A percentile compares a stretch with the other conserved stretches of the same genome.
These are phyloP conservation scores for Phytophthora pinifolia DNA, from an alignment of 352 stramenopile species.

Conservation along the genomic window DNA sequence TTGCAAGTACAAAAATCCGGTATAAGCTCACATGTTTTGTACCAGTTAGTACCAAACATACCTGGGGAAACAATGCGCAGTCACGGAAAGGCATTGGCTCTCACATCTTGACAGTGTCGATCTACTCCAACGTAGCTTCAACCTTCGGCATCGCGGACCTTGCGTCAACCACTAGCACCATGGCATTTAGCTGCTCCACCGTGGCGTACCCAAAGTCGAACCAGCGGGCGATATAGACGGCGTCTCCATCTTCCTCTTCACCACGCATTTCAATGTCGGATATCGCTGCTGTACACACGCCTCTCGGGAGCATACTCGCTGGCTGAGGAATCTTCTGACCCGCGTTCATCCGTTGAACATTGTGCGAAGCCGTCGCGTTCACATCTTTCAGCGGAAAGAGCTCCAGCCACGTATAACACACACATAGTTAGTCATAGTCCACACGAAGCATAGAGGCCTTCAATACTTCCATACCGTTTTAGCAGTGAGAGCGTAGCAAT, in stretches of 20 bases:
- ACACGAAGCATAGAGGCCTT: no score
- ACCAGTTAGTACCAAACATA: conserved; percentile 1
- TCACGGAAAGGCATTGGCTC: background rate
- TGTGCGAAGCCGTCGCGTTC: background rate
- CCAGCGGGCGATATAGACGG: conserved; percentile 1
- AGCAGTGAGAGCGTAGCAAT: no score
- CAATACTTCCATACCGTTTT: no score
- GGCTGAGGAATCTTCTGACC: background rate
- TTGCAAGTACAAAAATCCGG: background rate
- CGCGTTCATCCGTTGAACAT: conserved; percentile 5
- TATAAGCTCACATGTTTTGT: background rate
- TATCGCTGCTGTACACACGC: conserved; percentile 1
- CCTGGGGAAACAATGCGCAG: background rate
- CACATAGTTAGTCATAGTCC: no score
- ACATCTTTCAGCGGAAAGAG: background rate
- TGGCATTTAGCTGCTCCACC: background rate
- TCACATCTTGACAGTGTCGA: background rate
- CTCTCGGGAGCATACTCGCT: background rate
- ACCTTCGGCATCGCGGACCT: background rate
- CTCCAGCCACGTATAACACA: background rate
- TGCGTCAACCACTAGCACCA: conserved; percentile 6
- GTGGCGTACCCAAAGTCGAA: conserved; percentile 1
- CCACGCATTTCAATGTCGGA: background rate
- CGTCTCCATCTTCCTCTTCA: background rate
- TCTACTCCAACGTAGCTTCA: background rate